phyloP scores from a whole-genome alignment of 495 filamentous ascomycete species.

The Annulohypoxylon maeteangense region DNA sequence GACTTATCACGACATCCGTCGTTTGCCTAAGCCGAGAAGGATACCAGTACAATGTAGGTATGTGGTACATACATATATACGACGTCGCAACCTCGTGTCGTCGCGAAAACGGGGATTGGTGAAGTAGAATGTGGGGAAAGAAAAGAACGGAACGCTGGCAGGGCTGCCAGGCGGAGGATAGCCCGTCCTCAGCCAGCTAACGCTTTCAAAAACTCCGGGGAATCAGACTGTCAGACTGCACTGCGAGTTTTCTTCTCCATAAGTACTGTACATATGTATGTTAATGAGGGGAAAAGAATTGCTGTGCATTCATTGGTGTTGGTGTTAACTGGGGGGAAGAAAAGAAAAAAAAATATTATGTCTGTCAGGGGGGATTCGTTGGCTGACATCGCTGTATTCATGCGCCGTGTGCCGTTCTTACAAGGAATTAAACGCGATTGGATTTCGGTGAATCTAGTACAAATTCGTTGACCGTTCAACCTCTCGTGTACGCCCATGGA shows the following conservation, averaged over 20 bases:
- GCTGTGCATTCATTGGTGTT: conserved; percentile 8
- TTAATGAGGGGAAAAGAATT: conserved; percentile 11
- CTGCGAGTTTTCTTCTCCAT: neutral
- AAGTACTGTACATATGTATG: conserved; percentile 10
- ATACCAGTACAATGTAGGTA: neutral
- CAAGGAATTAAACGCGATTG: conserved; percentile 17
- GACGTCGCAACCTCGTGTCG: conserved; percentile 29
- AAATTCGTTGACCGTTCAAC: conserved; percentile 28
- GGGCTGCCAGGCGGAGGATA: conserved; percentile 18
- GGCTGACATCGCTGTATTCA: neutral
- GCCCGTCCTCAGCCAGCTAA: conserved; percentile 6
- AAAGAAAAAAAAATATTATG: conserved; percentile 6
- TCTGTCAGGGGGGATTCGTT: conserved; percentile 14
- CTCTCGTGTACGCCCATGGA: neutral
- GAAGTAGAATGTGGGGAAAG: conserved; percentile 40
- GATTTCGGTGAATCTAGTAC: conserved; percentile 21
- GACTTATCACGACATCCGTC: conserved; percentile 21
- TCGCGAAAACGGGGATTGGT: conserved; percentile 20
- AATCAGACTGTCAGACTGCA: neutral
- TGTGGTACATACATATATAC: conserved; percentile 2
- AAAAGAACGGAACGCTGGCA: conserved; percentile 19
- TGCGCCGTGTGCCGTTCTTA: conserved; percentile 9
- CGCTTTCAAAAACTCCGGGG: conserved; percentile 25
- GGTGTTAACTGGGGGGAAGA: neutral
- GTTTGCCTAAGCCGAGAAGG: conserved; percentile 41